Conservation (phyloP, 2,329 filamentous ascomycete species). For the Acephala macrosclerotiorum region DNA sequence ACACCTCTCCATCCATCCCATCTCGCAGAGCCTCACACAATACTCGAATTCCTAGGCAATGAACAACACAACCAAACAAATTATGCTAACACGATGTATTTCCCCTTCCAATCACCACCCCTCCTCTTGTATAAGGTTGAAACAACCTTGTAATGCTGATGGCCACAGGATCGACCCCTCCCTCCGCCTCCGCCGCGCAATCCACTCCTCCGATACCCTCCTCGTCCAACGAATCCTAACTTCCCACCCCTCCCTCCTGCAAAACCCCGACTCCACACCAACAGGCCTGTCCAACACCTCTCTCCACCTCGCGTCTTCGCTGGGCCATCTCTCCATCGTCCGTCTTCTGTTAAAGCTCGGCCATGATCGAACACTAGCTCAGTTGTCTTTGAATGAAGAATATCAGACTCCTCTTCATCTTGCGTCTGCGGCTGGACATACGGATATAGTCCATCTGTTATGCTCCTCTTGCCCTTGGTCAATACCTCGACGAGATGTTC, state of each 20-base stretch:
- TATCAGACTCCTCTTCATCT: slow-evolving; percentile 85
- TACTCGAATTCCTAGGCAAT: background rate
- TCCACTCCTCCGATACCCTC: slow-evolving; percentile 73
- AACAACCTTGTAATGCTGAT: background rate
- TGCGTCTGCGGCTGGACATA: slow-evolving; percentile 72
- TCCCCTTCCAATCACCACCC: slow-evolving; percentile 1
- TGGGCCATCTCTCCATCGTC: slow-evolving; percentile 75
- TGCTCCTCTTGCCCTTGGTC: slow-evolving; percentile 63
- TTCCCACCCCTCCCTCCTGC: slow-evolving; percentile 73
- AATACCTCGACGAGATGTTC: slow-evolving; percentile 64
- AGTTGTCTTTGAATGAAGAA: slow-evolving; percentile 76
- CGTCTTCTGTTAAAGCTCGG: slow-evolving; percentile 74
- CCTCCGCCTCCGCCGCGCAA: slow-evolving; percentile 81
- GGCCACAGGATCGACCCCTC: slow-evolving; percentile 75
- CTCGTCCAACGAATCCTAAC: slow-evolving; percentile 80
- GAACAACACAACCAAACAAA: background rate
- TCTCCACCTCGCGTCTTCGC: slow-evolving; percentile 79
- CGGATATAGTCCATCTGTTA: slow-evolving; percentile 76
- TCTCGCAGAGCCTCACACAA: background rate
- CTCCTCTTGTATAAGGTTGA: background rate
- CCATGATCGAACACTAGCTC: slow-evolving; percentile 51
- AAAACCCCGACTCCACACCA: slow-evolving; percentile 77
- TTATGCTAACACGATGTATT: slow-evolving; percentile 6
- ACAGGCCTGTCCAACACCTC: slow-evolving; percentile 79
- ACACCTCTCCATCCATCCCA: background rate